Base-by-base conservation (phyloP, 2,329 filamentous ascomycete species). In the Akanthomyces uredinophilus region DNA sequence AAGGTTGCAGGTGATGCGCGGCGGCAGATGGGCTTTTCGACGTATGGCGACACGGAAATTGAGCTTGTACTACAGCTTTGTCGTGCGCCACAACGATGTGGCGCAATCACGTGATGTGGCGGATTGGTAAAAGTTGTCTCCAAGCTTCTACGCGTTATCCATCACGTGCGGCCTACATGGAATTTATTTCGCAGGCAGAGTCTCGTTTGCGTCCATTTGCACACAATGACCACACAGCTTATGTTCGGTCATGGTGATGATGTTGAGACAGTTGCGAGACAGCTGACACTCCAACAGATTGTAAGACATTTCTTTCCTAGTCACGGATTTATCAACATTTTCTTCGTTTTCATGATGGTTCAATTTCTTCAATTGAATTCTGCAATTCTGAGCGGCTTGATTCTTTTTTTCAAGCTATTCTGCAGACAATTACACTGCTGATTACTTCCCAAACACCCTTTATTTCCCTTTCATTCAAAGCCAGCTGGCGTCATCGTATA, bases 381-480 rank as follows among this genome's bases (percentile, higher is more conserved):
- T 80, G 78, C 78, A 80, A 80, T 79, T 75, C 78, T 73, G 71
- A 80, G 75, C 70, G 72, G 76, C 65, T 74, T 64, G 56, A 35
- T 20, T 35, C 44, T 69, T 67, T 65, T 67, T 66, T 67, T 69
- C 70, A 65, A 66, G 61, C 58, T 58, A 61, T 65, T 47, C 55
- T 64, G 64, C 63, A 51, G 64, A 66, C 32, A 64, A 66, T 49
- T 43, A 58, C 46, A 56, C 56, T 60, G 14, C 62, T 63, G 62
- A 63, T 56, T 44, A 41, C 24, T n/a, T 4, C 14, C 5, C 14
- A 49, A 35, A 35, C 32, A 35, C 32, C 7, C 32, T 10, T 35
- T 35, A 8, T 11, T 35, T 35, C 10, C 32, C 32, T 8, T 35
- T 8, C 32, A 35, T 35, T 35, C 32, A 35, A n/a, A n/a, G 32